phyloP scores from a whole-genome alignment of 805 yeast species.

The Clavispora fructus region DNA sequence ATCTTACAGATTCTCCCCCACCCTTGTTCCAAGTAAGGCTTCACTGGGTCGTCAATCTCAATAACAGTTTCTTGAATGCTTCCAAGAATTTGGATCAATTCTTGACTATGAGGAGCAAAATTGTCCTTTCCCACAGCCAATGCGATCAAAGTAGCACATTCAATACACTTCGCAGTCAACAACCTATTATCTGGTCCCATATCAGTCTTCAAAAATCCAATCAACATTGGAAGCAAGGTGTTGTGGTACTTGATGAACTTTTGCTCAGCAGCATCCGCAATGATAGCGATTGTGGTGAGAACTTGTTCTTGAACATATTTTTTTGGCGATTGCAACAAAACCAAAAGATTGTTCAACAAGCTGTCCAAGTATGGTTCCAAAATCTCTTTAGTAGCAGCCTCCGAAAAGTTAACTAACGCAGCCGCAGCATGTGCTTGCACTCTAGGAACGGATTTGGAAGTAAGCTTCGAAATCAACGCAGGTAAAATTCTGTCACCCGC shows the following conservation, averaged over 20 bases:
- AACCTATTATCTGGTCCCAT: conserved; percentile 73
- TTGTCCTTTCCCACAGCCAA: conserved; percentile 91
- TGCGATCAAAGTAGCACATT: conserved; percentile 92
- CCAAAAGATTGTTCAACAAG: conserved; percentile 67
- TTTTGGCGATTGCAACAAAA: conserved; percentile 76
- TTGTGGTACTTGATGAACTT: conserved; percentile 89
- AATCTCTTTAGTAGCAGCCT: conserved; percentile 80
- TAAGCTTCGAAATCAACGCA: conserved; percentile 77
- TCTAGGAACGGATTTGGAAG: conserved; percentile 70
- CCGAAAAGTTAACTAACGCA: conserved; percentile 92
- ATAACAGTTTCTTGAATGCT: conserved; percentile 57
- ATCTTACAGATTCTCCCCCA: conserved; percentile 93
- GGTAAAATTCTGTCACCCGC: conserved; percentile 80
- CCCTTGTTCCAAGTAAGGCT: conserved; percentile 82
- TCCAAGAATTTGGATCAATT: conserved; percentile 66
- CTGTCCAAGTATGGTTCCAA: conserved; percentile 91
- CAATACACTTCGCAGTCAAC: conserved; percentile 89
- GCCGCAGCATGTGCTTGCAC: conserved; percentile 99
- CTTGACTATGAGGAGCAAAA: conserved; percentile 69
- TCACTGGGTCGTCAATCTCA: conserved; percentile 82
- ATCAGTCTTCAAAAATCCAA: conserved; percentile 74
- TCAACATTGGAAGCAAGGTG: conserved; percentile 83
- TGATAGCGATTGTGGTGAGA: conserved; percentile 90
- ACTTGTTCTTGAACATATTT: conserved; percentile 97
- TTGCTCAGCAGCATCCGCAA: conserved; percentile 92